Percentiles rank a stretch among this genome's conserved stretches.
These are phyloP conservation scores for Adansonia grandidieri DNA, from an alignment of 441 rosid species.

Conservation along the genomic window DNA sequence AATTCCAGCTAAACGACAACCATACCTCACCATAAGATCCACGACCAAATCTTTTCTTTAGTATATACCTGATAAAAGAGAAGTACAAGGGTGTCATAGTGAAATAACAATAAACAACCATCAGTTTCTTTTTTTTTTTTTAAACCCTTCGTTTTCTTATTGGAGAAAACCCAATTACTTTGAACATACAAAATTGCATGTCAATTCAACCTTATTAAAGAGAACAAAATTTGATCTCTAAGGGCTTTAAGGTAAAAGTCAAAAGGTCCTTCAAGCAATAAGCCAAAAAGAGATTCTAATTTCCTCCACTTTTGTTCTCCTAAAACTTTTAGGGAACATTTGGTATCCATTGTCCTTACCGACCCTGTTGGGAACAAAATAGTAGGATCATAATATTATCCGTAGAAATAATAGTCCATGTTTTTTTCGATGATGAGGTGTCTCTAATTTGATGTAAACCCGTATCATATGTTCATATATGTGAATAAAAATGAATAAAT, in stretches of 20 bases:
- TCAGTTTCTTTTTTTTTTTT: neutral
- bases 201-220: constrained; percentile 5
- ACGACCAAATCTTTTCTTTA: constrained; percentile 88
- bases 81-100: constrained; percentile 28
- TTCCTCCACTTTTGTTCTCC: constrained; percentile 12
- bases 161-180: neutral
- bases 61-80: constrained; percentile 60
- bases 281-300: constrained; percentile 2
- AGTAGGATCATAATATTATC: neutral
- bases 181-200: constrained; percentile 3
- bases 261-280: neutral
- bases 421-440: neutral
- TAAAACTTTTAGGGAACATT: constrained; percentile 7
- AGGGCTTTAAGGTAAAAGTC: neutral
- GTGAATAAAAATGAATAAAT: neutral
- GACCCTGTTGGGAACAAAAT: constrained; percentile 3
- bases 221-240: neutral
- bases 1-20: constrained; percentile 91
- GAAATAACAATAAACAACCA: neutral
- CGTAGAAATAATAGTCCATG: neutral
- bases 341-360: neutral
- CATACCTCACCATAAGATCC: constrained; percentile 98
- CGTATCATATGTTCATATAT: neutral
- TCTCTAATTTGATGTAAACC: constrained; percentile 15
- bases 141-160: neutral